Conservation (phyloP, 2,329 filamentous ascomycete genomes). For the Pochonia chlamydosporia region DNA sequence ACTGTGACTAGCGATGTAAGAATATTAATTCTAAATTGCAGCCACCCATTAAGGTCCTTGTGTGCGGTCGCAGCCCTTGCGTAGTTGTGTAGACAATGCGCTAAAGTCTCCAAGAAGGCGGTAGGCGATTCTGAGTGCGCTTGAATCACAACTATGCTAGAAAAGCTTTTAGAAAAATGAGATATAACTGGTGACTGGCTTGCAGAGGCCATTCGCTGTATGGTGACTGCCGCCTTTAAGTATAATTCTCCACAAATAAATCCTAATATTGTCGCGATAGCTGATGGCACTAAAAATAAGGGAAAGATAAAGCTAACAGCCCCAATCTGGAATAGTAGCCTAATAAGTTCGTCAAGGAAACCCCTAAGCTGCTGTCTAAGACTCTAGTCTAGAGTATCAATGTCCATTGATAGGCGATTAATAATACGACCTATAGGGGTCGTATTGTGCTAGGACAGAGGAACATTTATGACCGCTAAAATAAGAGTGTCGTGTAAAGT, state of each 20-base stretch:
- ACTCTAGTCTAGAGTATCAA: slow-evolving; percentile 37
- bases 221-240: slow-evolving; percentile 26
- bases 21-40: slow-evolving; percentile 38
- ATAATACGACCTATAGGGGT: slow-evolving; percentile 36
- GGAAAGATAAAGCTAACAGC: neutral
- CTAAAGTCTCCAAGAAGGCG: slow-evolving; percentile 34
- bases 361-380: slow-evolving; percentile 31
- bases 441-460: slow-evolving; percentile 42
- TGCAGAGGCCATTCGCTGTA: slow-evolving; percentile 27
- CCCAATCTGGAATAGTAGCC: neutral
- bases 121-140: slow-evolving; percentile 35
- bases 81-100: slow-evolving; percentile 32
- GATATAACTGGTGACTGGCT: slow-evolving; percentile 39
- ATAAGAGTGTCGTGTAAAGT: slow-evolving; percentile 38
- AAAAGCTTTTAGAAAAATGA: slow-evolving; percentile 37
- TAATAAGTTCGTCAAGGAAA: slow-evolving; percentile 23
- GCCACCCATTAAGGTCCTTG: slow-evolving; percentile 43
- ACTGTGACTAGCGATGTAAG: slow-evolving; percentile 37
- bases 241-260: slow-evolving; percentile 31
- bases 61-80: slow-evolving; percentile 33
- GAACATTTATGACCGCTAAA: slow-evolving; percentile 36
- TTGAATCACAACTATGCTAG: slow-evolving; percentile 36
- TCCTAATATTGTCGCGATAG: slow-evolving; percentile 17
- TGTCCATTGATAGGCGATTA: slow-evolving; percentile 42
- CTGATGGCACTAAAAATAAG: neutral